Evolutionary conservation across 1,284 basidiomycete genomes (phyloP).

Genomic region (Cutaneotrichosporon sp.): DNA sequence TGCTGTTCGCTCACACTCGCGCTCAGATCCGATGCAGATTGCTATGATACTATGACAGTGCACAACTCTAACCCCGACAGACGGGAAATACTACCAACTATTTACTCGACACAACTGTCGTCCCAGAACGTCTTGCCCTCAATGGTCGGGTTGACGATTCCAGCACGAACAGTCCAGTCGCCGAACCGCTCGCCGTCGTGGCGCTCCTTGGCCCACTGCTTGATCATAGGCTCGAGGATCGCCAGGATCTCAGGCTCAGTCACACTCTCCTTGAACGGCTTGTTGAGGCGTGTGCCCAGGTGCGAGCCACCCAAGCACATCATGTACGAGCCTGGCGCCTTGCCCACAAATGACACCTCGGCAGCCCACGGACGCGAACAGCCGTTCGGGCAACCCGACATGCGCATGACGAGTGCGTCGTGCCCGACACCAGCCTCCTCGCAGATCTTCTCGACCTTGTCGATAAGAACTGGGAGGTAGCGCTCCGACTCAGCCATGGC

Average conservation of each 20-base stretch:
- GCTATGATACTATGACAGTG: constrained; percentile 13
- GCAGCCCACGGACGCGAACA: constrained; percentile 93
- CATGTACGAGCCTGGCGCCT: constrained; percentile 87
- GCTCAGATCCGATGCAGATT: constrained; percentile 4
- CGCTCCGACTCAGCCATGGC: constrained; percentile 95
- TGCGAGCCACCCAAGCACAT: constrained; percentile 97
- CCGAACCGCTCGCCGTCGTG: constrained; percentile 90
- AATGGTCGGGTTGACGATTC: constrained; percentile 76
- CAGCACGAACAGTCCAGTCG: constrained; percentile 87
- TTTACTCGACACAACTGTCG: constrained; percentile 33
- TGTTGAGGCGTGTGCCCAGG: constrained; percentile 88
- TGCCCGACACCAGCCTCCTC: constrained; percentile 89
- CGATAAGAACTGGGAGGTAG: constrained; percentile 91
- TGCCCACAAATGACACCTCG: constrained; percentile 95
- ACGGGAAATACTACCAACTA: not conserved
- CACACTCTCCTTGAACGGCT: constrained; percentile 73
- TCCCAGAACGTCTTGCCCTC: constrained; percentile 81
- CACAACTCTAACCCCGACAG: constrained; percentile 9
- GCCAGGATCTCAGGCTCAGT: constrained; percentile 90
- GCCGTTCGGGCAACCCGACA: constrained; percentile 93
- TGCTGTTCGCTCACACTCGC: not conserved
- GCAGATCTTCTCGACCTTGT: constrained; percentile 93
- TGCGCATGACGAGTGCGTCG: constrained; percentile 94
- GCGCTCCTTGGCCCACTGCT: constrained; percentile 84
- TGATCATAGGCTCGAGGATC: constrained; percentile 89